Conservation (phyloP, 345 rosid species). For the Salix arbutifolia region DNA sequence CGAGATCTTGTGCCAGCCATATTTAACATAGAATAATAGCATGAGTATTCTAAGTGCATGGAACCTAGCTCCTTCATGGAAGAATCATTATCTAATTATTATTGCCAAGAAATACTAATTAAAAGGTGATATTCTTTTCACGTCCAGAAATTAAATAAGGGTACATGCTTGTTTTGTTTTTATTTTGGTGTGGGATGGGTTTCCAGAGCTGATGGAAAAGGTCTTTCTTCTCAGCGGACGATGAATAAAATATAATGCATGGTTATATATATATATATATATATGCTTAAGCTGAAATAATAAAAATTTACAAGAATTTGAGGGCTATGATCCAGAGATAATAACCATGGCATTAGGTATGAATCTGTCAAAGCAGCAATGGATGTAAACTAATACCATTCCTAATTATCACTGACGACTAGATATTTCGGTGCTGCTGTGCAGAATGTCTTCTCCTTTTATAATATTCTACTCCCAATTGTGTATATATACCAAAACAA, state of each 20-base stretch:
- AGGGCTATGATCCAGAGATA: background rate
- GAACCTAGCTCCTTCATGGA: no score
- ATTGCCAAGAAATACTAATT: background rate
- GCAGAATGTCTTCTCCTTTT: background rate
- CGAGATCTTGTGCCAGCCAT: no score
- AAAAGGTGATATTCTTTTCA: background rate
- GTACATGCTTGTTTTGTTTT: no score
- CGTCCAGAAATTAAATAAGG: no score
- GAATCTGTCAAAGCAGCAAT: constrained; percentile 4
- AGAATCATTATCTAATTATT: background rate
- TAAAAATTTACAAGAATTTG: no score
- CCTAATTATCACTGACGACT: background rate
- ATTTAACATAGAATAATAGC: no score
- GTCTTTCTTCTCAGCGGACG: background rate
- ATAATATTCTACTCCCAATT: background rate
- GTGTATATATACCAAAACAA: no score
- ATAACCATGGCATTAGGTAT: background rate
- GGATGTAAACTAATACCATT: background rate
- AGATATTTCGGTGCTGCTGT: background rate
- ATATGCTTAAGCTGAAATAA: no score
- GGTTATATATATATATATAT: no score
- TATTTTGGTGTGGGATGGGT: no score
- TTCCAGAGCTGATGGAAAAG: no score
- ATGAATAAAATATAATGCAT: background rate
- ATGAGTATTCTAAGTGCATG: no score